Evolutionary conservation across 2,329 filamentous ascomycete species (phyloP).

Genomic region (Colletotrichum shisoi): DNA sequence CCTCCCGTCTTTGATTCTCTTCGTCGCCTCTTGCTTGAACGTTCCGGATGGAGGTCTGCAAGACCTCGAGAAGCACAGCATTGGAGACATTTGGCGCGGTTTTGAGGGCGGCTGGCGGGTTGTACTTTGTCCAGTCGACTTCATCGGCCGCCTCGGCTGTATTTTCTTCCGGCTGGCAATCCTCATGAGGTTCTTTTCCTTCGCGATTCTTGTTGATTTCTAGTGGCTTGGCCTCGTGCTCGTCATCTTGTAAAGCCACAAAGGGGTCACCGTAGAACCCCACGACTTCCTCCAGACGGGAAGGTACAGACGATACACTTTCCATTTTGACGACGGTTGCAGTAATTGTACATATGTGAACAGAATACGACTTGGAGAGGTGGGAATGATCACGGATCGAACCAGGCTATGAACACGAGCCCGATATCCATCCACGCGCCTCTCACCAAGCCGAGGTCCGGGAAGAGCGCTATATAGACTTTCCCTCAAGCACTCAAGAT

Average conservation of each 20-base stretch:
- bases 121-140: conserved; percentile 58
- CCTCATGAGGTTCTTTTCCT: conserved; percentile 34
- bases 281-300: conserved; percentile 43
- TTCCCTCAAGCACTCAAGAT: background rate
- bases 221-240: conserved; percentile 5
- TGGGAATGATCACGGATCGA: background rate
- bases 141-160: conserved; percentile 42
- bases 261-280: conserved; percentile 46
- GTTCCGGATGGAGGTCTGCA: conserved; percentile 56
- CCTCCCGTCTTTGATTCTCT: conserved; percentile 45
- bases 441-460: background rate
- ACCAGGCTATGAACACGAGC: conserved; percentile 2
- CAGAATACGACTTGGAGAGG: background rate
- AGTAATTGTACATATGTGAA: conserved; percentile 1
- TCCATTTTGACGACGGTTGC: conserved; percentile 15
- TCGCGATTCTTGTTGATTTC: conserved; percentile 35
- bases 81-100: conserved; percentile 51
- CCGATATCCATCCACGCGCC: background rate
- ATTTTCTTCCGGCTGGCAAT: conserved; percentile 36
- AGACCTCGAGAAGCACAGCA: conserved; percentile 53
- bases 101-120: conserved; percentile 55
- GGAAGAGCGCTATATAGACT: conserved; percentile 15
- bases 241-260: conserved; percentile 41
- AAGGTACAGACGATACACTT: background rate
- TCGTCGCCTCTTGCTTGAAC: conserved; percentile 52